Percentiles rank a stretch among this genome's conserved stretches.
These are phyloP conservation scores for Clavariopsis aquatica DNA, from an alignment of 495 filamentous ascomycete species.

Conservation along the genomic window DNA sequence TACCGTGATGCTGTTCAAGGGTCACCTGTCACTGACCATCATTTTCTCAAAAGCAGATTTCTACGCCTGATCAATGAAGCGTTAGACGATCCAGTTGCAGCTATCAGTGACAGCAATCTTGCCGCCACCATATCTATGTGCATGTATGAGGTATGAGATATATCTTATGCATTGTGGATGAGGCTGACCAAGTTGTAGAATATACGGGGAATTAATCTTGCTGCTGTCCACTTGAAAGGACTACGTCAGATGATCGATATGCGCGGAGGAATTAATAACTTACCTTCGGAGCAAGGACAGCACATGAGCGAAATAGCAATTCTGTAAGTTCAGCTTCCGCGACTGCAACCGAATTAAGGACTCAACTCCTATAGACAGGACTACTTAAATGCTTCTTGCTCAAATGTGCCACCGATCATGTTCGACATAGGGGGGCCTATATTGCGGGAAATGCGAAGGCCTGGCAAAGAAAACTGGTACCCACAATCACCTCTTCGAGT, in stretches of 20 bases:
- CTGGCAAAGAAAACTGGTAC: slow-evolving; percentile 8
- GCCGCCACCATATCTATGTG: slow-evolving; percentile 13
- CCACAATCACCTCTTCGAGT: slow-evolving; percentile 28
- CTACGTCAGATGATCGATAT: slow-evolving; percentile 28
- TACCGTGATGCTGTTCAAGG: slow-evolving; percentile 14
- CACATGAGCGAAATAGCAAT: slow-evolving; percentile 12
- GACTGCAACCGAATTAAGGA: not conserved
- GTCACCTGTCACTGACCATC: slow-evolving; percentile 1
- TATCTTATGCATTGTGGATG: not conserved
- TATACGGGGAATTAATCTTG: slow-evolving; percentile 11
- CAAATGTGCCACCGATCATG: slow-evolving; percentile 21
- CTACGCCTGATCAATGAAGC: slow-evolving; percentile 20
- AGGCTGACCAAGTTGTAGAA: slow-evolving; percentile 7
- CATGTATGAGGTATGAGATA: slow-evolving; percentile 24
- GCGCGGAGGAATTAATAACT: slow-evolving; percentile 24
- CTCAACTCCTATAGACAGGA: slow-evolving; percentile 16
- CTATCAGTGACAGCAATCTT: slow-evolving; percentile 18
- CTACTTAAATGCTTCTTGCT: slow-evolving; percentile 17
- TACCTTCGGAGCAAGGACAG: slow-evolving; percentile 18
- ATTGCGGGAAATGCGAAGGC: slow-evolving; percentile 13
- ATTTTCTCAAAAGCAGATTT: slow-evolving; percentile 14
- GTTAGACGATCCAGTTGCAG: slow-evolving; percentile 7
- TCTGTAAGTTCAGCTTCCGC: slow-evolving; percentile 6
- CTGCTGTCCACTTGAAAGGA: slow-evolving; percentile 15
- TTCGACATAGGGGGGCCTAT: slow-evolving; percentile 21